Conservation (phyloP, 2,329 filamentous ascomycete genomes). For the Beauveria rudraprayagi region DNA sequence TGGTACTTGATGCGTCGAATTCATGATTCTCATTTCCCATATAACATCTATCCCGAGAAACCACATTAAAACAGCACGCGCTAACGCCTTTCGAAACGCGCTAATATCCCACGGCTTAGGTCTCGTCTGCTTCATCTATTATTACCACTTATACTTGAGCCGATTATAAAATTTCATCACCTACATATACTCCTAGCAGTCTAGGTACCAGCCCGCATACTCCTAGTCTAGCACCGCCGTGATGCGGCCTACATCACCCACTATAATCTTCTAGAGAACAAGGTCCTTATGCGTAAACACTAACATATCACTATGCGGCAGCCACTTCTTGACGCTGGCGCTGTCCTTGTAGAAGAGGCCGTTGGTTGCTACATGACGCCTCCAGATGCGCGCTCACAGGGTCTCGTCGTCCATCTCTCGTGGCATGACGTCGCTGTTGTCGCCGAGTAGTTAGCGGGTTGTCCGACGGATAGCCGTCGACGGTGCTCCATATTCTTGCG, state of each 20-base stretch:
- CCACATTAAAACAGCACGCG: background rate
- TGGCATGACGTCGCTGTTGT: constrained; percentile 8
- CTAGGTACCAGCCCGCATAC: constrained; percentile 13
- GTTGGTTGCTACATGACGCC: constrained; percentile 9
- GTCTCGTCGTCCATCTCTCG: constrained; percentile 11
- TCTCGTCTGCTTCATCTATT: too few species aligned
- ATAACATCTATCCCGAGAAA: too few species aligned
- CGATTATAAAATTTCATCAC: constrained; percentile 13
- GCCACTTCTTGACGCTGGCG: constrained; percentile 3
- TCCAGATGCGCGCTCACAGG: constrained; percentile 12
- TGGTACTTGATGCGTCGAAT: too few species aligned
- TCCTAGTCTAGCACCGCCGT: constrained; percentile 15
- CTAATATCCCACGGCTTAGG: constrained; percentile 14
- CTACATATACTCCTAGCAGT: constrained; percentile 8
- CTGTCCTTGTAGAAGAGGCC: constrained; percentile 13
- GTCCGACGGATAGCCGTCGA: constrained; percentile 10
- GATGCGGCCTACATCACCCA: constrained; percentile 12
- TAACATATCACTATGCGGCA: constrained; percentile 1
- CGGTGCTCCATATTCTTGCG: background rate
- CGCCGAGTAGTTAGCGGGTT: constrained; percentile 10
- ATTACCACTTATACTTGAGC: too few species aligned
- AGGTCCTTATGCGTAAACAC: constrained; percentile 17
- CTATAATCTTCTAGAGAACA: constrained; percentile 15
- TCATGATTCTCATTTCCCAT: background rate
- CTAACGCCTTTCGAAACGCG: constrained; percentile 4